phyloP scores from a whole-genome alignment of 495 filamentous ascomycete genomes.

The Neurospora tetrasperma region DNA sequence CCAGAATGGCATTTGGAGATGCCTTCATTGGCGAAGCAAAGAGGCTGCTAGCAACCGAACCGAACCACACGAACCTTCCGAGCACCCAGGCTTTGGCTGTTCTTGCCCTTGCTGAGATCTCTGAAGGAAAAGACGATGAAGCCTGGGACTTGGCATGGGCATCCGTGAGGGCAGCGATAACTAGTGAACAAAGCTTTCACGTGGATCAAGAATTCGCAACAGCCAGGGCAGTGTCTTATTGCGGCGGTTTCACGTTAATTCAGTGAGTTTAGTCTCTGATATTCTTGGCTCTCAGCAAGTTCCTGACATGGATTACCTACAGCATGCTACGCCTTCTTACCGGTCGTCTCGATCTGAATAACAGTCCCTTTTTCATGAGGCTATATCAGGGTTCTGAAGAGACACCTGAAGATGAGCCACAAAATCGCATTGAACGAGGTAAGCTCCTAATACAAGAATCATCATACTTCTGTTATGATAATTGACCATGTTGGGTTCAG shows the following conservation, averaged over 20 bases:
- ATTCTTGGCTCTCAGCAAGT: not conserved
- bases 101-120: conserved; percentile 17
- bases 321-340: conserved; percentile 17
- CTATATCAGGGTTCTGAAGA: conserved; percentile 8
- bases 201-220: conserved; percentile 8
- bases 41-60: conserved; percentile 9
- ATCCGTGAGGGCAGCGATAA: conserved; percentile 15
- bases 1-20: conserved; percentile 17
- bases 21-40: conserved; percentile 21
- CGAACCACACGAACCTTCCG: conserved; percentile 10
- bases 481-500: conserved; percentile 2
- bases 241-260: conserved; percentile 17
- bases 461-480: not conserved
- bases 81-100: conserved; percentile 18
- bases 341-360: conserved; percentile 17
- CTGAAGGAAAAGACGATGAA: conserved; percentile 16
- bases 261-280: conserved; percentile 7
- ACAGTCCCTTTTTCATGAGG: conserved; percentile 20
- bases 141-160: conserved; percentile 14
- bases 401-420: conserved; percentile 14
- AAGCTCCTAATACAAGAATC: not conserved
- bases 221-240: conserved; percentile 16
- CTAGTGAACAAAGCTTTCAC: not conserved
- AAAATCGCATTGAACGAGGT: conserved; percentile 20
- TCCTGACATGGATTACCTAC: not conserved